These are phyloP conservation scores for Suillus spraguei DNA, from an alignment of 768 basidiomycete genomes.

Conservation along the genomic window DNA sequence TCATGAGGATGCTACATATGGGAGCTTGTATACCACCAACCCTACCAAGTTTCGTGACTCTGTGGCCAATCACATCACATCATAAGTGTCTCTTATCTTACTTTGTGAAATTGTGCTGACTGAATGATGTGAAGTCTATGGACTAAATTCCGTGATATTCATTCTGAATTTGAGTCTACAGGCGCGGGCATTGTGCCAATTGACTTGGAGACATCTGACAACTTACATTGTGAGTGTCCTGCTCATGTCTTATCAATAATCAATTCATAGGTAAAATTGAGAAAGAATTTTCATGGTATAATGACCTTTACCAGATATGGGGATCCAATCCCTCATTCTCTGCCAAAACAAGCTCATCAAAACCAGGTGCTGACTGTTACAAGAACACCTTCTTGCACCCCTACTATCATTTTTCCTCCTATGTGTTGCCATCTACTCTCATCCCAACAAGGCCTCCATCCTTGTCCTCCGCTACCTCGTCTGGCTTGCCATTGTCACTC, in stretches of 20 bases:
- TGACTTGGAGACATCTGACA: background rate
- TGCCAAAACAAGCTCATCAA: background rate
- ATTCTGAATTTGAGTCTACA: background rate
- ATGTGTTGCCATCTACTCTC: too few species aligned
- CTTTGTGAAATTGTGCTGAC: background rate
- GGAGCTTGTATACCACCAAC: background rate
- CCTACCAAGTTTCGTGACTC: background rate
- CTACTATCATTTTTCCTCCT: too few species aligned
- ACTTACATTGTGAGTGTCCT: background rate
- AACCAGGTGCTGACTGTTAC: background rate
- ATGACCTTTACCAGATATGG: background rate
- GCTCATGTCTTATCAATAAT: background rate
- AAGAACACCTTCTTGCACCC: too few species aligned
- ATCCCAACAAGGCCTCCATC: too few species aligned
- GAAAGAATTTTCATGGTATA: background rate
- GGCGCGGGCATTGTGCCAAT: background rate
- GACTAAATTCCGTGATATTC: background rate
- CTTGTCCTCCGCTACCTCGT: too few species aligned
- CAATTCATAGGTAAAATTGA: background rate
- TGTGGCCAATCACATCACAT: background rate
- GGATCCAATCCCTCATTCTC: background rate
- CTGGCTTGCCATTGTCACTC: too few species aligned
- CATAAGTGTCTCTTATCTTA: background rate
- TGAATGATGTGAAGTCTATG: background rate
- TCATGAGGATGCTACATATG: background rate